These are phyloP conservation scores for Leersia perrieri DNA, from an alignment of 176 grass and related monocot species.

Conservation along the genomic window DNA sequence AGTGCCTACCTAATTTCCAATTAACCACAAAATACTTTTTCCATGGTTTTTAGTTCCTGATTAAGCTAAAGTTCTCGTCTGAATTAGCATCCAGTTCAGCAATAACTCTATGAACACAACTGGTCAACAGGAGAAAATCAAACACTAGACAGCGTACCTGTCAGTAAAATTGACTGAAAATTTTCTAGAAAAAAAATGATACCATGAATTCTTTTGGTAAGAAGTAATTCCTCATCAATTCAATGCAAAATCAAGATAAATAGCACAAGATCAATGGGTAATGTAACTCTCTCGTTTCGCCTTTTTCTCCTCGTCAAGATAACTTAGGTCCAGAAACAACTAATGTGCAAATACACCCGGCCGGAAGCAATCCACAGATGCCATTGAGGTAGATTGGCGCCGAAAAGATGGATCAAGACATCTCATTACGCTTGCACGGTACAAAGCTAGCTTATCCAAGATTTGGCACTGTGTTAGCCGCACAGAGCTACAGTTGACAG, in stretches of 20 bases:
- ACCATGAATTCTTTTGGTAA: background rate
- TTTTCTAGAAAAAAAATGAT: background rate
- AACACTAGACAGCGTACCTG: background rate
- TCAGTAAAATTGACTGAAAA: background rate
- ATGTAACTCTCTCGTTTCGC: background rate
- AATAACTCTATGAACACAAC: background rate
- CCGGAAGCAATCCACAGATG: background rate
- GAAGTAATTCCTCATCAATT: background rate
- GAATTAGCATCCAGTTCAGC: too few relatives aligned
- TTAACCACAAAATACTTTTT: background rate
- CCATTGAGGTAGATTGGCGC: background rate
- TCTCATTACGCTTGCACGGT: background rate
- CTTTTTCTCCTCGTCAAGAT: background rate
- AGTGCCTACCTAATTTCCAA: background rate
- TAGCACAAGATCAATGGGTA: background rate
- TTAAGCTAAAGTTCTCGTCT: background rate
- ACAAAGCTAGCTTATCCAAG: background rate
- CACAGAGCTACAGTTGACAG: background rate
- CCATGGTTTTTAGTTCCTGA: background rate
- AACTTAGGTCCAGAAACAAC: background rate
- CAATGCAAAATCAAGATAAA: background rate
- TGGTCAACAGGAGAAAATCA: background rate
- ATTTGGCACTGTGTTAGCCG: background rate
- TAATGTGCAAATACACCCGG: background rate
- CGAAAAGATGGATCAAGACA: constrained; percentile 1